Base-by-base conservation (phyloP, 2,329 filamentous ascomycete genomes). In the Davidsoniella neocaledoniae region DNA sequence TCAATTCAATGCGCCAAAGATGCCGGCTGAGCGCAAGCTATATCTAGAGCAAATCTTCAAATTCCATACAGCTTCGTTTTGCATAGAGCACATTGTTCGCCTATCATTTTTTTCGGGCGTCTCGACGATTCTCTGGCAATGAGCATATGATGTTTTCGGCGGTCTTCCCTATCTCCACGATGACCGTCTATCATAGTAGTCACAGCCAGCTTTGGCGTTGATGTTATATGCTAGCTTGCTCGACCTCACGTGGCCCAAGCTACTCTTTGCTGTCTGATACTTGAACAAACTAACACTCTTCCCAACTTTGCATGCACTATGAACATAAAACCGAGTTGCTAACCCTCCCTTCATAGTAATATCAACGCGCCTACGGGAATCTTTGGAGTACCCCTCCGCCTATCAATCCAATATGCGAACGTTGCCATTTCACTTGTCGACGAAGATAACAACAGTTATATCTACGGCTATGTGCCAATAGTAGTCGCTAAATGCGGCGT, bases 401-500 rank as follows among this genome's bases (percentile, higher is more conserved):
- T 88, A 61, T 96, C 90, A 67, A 96, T 98, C 63, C 84, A 83
- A 53, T 96, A 98, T 64, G 91, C 91, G 53, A 98, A 96, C 61
- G 91, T 98, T 54, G 91, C 91, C 55, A 98, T 98, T 60, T 96
- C 90, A 19, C 76, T 98, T 25, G 84, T 91, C 56, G 88, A 96
- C 62, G 86, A 90, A 56, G 76, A 91, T 56, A 90, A 90, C 29
- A 79, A 91, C 64, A 94, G 86, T 66, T 96, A 94, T 64, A 95
- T 96, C 49, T 98, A 96, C 64, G 91, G 91, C 60, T 96, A 96
- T 61, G 90, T 98, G 6, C 91, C 91, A 16, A 96, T 98, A 56
- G 90, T 98, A 41, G 90, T 98, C 49, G 91, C 91, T 36, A 98
- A 98, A 65, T 96, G 91, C 63, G 91, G 91, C 55, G 88, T 98